phyloP scores from a whole-genome alignment of 73 alveolate species.

The Tetrahymena malaccensis region DNA sequence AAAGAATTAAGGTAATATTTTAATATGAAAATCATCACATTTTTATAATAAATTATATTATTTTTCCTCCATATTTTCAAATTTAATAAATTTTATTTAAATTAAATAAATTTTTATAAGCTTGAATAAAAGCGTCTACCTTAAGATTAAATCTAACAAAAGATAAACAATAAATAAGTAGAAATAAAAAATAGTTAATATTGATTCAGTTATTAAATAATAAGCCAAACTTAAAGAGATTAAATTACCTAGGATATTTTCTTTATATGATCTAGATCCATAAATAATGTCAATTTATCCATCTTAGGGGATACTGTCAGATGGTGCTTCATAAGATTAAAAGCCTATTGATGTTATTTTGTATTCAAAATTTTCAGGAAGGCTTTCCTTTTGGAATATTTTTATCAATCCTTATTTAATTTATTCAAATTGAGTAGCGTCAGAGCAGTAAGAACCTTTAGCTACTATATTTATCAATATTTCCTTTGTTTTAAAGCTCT shows the following conservation, averaged over 20 bases:
- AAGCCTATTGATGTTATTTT: neutral
- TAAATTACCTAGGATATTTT: neutral
- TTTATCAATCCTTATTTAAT: neutral
- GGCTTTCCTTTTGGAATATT: neutral
- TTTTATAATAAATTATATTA: too few relatives aligned
- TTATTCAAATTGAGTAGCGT: neutral
- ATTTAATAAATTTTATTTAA: neutral
- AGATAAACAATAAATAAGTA: constrained; percentile 45
- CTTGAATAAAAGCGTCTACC: neutral
- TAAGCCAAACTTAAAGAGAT: neutral
- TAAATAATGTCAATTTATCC: neutral
- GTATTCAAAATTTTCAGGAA: neutral
- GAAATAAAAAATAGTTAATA: constrained; percentile 15
- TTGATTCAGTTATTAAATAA: constrained; percentile 1
- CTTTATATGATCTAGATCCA: neutral
- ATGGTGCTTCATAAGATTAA: neutral
- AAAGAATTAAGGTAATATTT: neutral
- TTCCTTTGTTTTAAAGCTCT: neutral
- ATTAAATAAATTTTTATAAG: constrained; percentile 5
- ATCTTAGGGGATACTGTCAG: neutral
- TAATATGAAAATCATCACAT: too few relatives aligned
- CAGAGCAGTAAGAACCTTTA: neutral
- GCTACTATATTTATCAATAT: neutral
- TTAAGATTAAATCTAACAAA: neutral
- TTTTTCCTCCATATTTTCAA: too few relatives aligned